These are phyloP conservation scores for Puya raimondii DNA, from an alignment of 176 grass and related monocot species.

Conservation along the genomic window DNA sequence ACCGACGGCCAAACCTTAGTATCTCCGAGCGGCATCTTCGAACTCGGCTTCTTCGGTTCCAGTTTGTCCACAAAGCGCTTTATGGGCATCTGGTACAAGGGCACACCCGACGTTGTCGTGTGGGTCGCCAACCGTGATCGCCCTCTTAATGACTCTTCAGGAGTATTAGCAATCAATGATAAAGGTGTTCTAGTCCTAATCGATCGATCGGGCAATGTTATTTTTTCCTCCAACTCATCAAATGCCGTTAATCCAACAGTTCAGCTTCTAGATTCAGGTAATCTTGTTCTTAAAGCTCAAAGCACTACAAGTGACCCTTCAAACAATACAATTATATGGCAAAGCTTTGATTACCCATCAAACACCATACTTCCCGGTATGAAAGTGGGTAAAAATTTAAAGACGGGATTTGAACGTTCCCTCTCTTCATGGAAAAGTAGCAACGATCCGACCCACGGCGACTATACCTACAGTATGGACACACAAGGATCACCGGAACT, in stretches of 20 bases:
- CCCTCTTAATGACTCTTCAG: slow-evolving; percentile 22
- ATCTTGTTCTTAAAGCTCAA: slow-evolving; percentile 31
- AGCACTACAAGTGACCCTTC: background rate
- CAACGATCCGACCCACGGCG: slow-evolving; percentile 23
- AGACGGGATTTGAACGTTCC: slow-evolving; percentile 27
- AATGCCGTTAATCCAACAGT: background rate
- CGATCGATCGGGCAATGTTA: slow-evolving; percentile 1
- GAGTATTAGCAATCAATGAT: background rate
- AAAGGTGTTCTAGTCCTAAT: slow-evolving; percentile 28
- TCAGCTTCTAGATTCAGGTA: slow-evolving; percentile 40
- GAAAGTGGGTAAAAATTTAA: slow-evolving; percentile 25
- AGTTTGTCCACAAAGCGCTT: slow-evolving; percentile 17
- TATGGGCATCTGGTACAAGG: slow-evolving; percentile 51
- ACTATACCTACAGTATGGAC: slow-evolving; percentile 21
- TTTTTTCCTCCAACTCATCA: slow-evolving; percentile 28
- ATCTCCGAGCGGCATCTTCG: slow-evolving; percentile 27
- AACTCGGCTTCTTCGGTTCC: slow-evolving; percentile 41
- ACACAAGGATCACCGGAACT: slow-evolving; percentile 35
- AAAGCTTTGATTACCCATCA: slow-evolving; percentile 56
- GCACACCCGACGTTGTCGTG: slow-evolving; percentile 27
- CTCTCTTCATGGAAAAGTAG: slow-evolving; percentile 30
- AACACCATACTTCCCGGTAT: slow-evolving; percentile 39
- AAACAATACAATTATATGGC: slow-evolving; percentile 21
- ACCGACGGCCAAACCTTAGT: slow-evolving; percentile 20
- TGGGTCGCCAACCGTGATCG: slow-evolving; percentile 59